Conservation (phyloP, 2,329 filamentous ascomycete genomes). For the Fonsecaea pedrosoi region DNA sequence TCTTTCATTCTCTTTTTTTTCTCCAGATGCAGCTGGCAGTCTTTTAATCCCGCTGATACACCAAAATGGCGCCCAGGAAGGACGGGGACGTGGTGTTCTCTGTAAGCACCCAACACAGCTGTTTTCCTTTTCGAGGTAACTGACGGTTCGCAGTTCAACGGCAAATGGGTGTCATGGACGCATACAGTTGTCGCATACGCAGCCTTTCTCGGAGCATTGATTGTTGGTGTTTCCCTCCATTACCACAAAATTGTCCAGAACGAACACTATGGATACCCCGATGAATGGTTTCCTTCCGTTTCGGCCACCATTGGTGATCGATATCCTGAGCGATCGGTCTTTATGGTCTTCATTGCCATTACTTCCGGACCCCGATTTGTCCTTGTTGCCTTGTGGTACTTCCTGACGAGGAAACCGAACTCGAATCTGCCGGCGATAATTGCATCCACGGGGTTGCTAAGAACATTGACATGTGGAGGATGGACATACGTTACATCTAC, state of each 20-base stretch:
- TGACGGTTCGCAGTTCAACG: constrained; percentile 66
- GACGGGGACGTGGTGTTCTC: constrained; percentile 68
- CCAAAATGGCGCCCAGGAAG: constrained; percentile 65
- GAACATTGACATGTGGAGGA: constrained; percentile 91
- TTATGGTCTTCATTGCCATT: constrained; percentile 96
- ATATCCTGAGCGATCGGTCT: constrained; percentile 94
- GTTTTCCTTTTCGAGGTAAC: neutral
- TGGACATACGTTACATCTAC: constrained; percentile 99
- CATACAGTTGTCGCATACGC: constrained; percentile 83
- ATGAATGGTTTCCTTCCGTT: constrained; percentile 97
- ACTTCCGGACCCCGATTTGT: constrained; percentile 93
- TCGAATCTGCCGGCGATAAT: constrained; percentile 80
- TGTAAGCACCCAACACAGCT: constrained; percentile 47
- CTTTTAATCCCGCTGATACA: constrained; percentile 35
- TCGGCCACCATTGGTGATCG: constrained; percentile 96
- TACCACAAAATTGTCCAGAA: constrained; percentile 98
- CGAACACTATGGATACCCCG: constrained; percentile 90
- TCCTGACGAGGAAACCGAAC: constrained; percentile 79
- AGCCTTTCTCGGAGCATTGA: constrained; percentile 84
- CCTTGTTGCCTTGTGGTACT: constrained; percentile 89
- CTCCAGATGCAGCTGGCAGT: constrained; percentile 29
- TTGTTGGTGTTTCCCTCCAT: constrained; percentile 81
- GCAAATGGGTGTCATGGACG: constrained; percentile 86
- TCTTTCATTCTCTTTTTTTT: constrained; percentile 30
- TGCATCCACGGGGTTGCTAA: constrained; percentile 78